Base-by-base conservation (phyloP, 1,284 basidiomycete genomes). In the Entoloma clypeatum region DNA sequence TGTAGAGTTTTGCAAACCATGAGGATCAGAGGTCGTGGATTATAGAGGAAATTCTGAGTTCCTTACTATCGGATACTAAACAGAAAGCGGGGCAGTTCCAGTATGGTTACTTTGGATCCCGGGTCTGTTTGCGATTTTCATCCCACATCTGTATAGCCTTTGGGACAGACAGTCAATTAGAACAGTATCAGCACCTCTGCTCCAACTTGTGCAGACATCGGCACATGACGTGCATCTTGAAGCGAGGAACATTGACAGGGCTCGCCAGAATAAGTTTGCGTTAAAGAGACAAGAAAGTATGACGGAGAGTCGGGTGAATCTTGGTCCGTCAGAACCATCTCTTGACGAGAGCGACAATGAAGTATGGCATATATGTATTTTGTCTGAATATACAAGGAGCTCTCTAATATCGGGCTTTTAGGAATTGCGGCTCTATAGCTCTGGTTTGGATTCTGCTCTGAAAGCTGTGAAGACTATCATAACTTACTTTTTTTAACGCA, bases 181-280 rank as follows among this genome's bases (percentile, higher is more conserved):
- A 45, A 93, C 92, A 2, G 84, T 95, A 16, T 94, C 89, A 3
- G 94, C 95, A 0, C 69, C 99, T 2, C 71, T 99, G 5, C 71
- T 99, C 14, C 94, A 98, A 55, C 81, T 99, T n/a, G 84, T 98
- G 1, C 95, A 99, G 57, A 93, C 93, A 0, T 92, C 88, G 2
- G 81, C 89, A 4, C 86, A 86, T 48, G 88, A 90, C 48, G 79
- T 92, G 16, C 72, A 80, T 10, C 58, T 81, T 5, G 71, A 77
- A 27, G 82, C 82, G 1, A 68, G 68, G 46, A 73, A 67, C 33
- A 72, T 89, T 25, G 75, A 74, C 13, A 80, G 79, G 47, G 65
- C 69, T 25, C 74, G 84, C 10, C 75, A 82, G 53, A 75, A 79
- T 51, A 70, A 69, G n/a, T 65, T 77, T 31, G 77, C 75, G 1